Evolutionary conservation across 2,329 filamentous ascomycete species (phyloP).

Genomic region (Fonsecaea monophora): DNA sequence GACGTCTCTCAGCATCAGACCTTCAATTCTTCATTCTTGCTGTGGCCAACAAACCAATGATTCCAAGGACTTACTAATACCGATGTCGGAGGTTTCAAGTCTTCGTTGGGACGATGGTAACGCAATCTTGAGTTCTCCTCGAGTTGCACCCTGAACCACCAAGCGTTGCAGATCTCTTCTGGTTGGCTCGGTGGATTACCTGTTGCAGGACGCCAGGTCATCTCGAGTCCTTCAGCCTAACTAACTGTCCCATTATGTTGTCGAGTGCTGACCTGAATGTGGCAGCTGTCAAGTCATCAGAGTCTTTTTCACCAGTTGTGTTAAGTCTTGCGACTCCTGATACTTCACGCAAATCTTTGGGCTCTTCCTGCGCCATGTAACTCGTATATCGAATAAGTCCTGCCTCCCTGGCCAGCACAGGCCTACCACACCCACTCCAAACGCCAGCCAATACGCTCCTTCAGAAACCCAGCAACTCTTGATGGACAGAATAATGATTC

Average conservation of each 20-base stretch:
- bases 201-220: slow-evolving; percentile 8
- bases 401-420: slow-evolving; percentile 2
- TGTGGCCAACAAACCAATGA: not conserved
- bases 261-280: not conserved
- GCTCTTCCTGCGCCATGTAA: not conserved
- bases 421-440: not conserved
- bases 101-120: not conserved
- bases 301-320: not conserved
- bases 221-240: not conserved
- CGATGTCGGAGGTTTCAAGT: not conserved
- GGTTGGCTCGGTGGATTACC: slow-evolving; percentile 8
- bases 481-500: slow-evolving; percentile 1
- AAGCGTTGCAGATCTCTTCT: slow-evolving; percentile 12
- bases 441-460: not conserved
- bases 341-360: not conserved
- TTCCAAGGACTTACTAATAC: not conserved
- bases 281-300: not conserved
- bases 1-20: not conserved
- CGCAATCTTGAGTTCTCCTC: not conserved
- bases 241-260: no score
- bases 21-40: not conserved
- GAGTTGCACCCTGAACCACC: not conserved
- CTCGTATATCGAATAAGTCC: not conserved
- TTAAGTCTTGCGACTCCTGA: slow-evolving; percentile 1
- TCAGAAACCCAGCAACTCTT: not conserved